phyloP scores from a whole-genome alignment of 495 filamentous ascomycete genomes.

The Penicillium tannophilum region DNA sequence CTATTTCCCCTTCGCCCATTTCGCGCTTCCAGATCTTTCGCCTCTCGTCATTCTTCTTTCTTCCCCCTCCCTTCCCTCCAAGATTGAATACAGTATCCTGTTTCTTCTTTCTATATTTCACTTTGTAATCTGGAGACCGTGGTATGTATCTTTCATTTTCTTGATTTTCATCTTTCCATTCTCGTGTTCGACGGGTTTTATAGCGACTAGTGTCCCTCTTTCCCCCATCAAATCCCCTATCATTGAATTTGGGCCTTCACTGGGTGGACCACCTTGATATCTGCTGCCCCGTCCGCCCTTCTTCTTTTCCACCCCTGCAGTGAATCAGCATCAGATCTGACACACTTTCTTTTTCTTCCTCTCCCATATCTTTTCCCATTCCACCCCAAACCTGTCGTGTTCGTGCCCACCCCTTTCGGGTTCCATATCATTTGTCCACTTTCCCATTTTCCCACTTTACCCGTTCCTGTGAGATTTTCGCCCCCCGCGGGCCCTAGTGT shows the following conservation, averaged over 20 bases:
- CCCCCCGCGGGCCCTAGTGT: slow-evolving; percentile 22
- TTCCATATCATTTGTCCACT: slow-evolving; percentile 4
- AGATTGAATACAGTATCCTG: slow-evolving; percentile 1
- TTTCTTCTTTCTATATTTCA: slow-evolving; percentile 8
- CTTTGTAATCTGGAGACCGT: slow-evolving; percentile 1
- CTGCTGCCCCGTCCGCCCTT: slow-evolving; percentile 14
- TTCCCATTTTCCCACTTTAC: slow-evolving; percentile 17
- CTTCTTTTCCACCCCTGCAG: slow-evolving; percentile 30
- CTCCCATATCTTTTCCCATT: slow-evolving; percentile 17
- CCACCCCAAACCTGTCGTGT: slow-evolving; percentile 6
- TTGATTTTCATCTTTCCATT: slow-evolving; percentile 5
- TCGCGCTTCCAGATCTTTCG: slow-evolving; percentile 6
- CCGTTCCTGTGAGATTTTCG: slow-evolving; percentile 32
- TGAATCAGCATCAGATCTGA: slow-evolving; percentile 27
- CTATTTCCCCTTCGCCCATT: slow-evolving; percentile 9
- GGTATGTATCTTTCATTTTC: slow-evolving; percentile 3
- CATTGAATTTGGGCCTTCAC: slow-evolving; percentile 14
- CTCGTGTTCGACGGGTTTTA: slow-evolving; percentile 2
- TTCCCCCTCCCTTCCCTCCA: slow-evolving; percentile 8
- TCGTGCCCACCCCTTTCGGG: slow-evolving; percentile 1
- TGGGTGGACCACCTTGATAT: slow-evolving; percentile 27
- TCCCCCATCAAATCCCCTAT: slow-evolving; percentile 3
- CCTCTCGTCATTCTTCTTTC: slow-evolving; percentile 10
- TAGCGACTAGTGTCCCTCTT: not conserved
- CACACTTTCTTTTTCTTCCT: slow-evolving; percentile 31